phyloP scores from a whole-genome alignment of 257 asterid genomes.

The Paulownia fortunei region DNA sequence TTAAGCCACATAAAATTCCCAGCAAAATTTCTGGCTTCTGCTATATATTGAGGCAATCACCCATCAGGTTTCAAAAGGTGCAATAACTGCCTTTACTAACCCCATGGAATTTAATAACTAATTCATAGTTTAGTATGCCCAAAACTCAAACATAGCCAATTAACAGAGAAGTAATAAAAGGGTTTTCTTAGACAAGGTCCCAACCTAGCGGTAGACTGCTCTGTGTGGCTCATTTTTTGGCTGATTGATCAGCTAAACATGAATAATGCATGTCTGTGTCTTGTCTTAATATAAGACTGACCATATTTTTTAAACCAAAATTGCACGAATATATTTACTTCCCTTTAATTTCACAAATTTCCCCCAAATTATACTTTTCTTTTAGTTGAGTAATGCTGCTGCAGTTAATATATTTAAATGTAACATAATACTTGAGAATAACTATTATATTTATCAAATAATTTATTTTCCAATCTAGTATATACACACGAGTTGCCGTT shows the following conservation, averaged over 20 bases:
- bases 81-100: not conserved
- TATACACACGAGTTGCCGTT: too few species aligned
- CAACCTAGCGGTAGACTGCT: not conserved
- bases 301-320: not conserved
- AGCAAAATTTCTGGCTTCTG: not conserved
- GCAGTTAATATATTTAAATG: too few species aligned
- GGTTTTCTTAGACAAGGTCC: not conserved
- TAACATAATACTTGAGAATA: too few species aligned
- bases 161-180: not conserved
- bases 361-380: too few species aligned
- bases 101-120: not conserved
- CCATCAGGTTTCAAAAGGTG: not conserved
- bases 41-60: conserved; percentile 2
- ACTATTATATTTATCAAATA: too few species aligned
- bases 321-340: not conserved
- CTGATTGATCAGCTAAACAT: not conserved
- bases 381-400: too few species aligned
- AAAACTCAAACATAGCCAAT: not conserved
- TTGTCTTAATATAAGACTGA: not conserved
- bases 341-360: not conserved
- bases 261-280: not conserved
- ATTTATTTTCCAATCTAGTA: too few species aligned
- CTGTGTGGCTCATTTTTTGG: not conserved
- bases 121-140: conserved; percentile 3
- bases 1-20: not conserved